phyloP scores from a whole-genome alignment of 768 basidiomycete genomes.

The Gautieria morchelliformis region DNA sequence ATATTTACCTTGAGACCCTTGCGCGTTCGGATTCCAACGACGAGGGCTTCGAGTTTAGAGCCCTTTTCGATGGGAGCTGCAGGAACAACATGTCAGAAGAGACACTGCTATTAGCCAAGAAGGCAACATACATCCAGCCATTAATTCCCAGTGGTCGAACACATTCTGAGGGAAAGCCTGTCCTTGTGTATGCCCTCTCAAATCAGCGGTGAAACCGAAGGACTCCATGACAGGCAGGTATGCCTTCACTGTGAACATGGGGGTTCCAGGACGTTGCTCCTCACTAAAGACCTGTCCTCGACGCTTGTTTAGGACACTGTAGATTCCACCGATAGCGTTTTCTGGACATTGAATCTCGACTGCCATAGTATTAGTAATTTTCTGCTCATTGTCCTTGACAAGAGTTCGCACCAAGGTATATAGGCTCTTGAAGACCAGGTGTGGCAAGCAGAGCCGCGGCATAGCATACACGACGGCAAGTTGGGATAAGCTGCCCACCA shows the following conservation, averaged over 20 bases:
- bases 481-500: slow-evolving; percentile 97
- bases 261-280: slow-evolving; percentile 94
- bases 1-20: slow-evolving; percentile 84
- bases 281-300: slow-evolving; percentile 98
- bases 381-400: not conserved
- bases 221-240: slow-evolving; percentile 88
- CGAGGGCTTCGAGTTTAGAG: slow-evolving; percentile 81
- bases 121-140: slow-evolving; percentile 57
- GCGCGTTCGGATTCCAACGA: slow-evolving; percentile 71
- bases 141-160: slow-evolving; percentile 87
- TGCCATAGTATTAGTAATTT: slow-evolving; percentile 21
- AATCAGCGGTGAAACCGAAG: slow-evolving; percentile 96
- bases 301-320: slow-evolving; percentile 87
- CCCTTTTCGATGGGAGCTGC: slow-evolving; percentile 78
- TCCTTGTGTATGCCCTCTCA: slow-evolving; percentile 84
- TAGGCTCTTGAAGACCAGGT: slow-evolving; percentile 90
- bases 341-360: slow-evolving; percentile 99
- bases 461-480: slow-evolving; percentile 91
- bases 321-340: slow-evolving; percentile 95
- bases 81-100: slow-evolving; percentile 16
- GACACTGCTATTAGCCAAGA: not conserved
- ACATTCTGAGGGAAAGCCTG: slow-evolving; percentile 98
- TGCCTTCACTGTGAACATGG: slow-evolving; percentile 99
- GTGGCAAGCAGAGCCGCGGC: slow-evolving; percentile 89
- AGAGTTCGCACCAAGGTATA: slow-evolving; percentile 68